These are phyloP conservation scores for Periglandula ipomoeae DNA, from an alignment of 2,329 filamentous ascomycete species.

Conservation along the genomic window DNA sequence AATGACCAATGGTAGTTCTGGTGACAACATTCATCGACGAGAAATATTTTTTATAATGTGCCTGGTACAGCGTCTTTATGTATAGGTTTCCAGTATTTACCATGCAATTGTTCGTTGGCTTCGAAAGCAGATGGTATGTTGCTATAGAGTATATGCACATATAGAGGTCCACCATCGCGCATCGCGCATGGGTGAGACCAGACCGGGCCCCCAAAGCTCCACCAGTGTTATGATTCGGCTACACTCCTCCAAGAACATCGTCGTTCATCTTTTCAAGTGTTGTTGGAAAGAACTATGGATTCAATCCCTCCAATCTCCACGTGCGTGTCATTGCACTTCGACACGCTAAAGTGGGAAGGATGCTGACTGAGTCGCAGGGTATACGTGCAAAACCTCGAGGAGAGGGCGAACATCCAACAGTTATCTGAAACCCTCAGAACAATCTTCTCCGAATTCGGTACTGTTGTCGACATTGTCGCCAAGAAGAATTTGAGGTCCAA, in stretches of 20 bases:
- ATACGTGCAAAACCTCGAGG: constrained; percentile 78
- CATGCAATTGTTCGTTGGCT: neutral
- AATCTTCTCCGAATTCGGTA: constrained; percentile 85
- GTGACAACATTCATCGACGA: too few species aligned
- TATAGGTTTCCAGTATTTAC: neutral
- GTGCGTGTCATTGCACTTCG: constrained; percentile 68
- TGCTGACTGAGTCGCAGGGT: constrained; percentile 41
- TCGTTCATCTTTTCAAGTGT: neutral
- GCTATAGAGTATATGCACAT: neutral
- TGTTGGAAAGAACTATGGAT: neutral
- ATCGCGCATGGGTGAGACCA: neutral
- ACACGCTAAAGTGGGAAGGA: constrained; percentile 37
- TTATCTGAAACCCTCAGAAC: constrained; percentile 64
- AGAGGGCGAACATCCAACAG: constrained; percentile 74
- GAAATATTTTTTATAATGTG: too few species aligned
- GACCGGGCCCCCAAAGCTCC: neutral
- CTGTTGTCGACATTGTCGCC: constrained; percentile 72
- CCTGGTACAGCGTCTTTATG: too few species aligned
- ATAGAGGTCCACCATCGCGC: neutral
- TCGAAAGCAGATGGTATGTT: neutral
- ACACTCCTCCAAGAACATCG: neutral
- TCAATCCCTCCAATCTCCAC: constrained; percentile 43
- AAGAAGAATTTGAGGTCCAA: constrained; percentile 88
- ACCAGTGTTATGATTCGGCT: too few species aligned
- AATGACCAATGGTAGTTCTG: too few species aligned